phyloP scores from a whole-genome alignment of 2,329 filamentous ascomycete genomes.

The Botryotinia globosa region DNA sequence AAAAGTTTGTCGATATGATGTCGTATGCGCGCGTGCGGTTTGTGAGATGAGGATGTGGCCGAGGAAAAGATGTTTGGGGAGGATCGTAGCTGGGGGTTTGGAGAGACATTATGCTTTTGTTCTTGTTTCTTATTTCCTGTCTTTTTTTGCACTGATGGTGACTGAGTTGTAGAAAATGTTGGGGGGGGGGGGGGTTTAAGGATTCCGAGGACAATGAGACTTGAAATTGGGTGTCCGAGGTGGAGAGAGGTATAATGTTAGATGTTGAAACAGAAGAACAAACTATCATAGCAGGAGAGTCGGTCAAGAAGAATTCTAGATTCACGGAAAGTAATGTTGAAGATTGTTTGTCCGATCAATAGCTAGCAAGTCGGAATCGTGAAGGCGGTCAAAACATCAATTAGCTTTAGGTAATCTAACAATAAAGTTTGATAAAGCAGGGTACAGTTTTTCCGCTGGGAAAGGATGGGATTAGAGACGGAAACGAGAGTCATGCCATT shows the following conservation, averaged over 20 bases:
- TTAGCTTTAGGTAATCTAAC: neutral
- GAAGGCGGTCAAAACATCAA: neutral
- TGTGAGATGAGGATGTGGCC: neutral
- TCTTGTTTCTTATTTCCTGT: neutral
- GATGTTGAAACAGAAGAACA: neutral
- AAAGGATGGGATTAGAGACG: neutral
- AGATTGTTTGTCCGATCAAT: neutral
- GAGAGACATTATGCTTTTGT: conserved; percentile 13
- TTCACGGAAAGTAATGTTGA: neutral
- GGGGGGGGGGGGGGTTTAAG: neutral
- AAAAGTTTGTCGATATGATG: conserved; percentile 6
- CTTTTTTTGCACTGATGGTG: neutral
- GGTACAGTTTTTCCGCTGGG: neutral
- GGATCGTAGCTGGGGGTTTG: conserved; percentile 1
- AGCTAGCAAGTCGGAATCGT: neutral
- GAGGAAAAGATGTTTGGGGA: neutral
- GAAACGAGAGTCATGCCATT: neutral
- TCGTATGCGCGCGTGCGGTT: conserved; percentile 5
- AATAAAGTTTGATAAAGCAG: neutral
- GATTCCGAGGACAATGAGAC: neutral
- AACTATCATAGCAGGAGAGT: neutral
- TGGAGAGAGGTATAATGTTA: neutral
- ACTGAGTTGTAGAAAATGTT: neutral
- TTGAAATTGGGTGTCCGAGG: neutral
- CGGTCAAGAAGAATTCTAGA: neutral